A percentile compares a stretch with the other conserved stretches of the same genome.
Evolutionary conservation across 1,284 basidiomycete species (phyloP).

Genomic region (Marasmius tenuissimus): DNA sequence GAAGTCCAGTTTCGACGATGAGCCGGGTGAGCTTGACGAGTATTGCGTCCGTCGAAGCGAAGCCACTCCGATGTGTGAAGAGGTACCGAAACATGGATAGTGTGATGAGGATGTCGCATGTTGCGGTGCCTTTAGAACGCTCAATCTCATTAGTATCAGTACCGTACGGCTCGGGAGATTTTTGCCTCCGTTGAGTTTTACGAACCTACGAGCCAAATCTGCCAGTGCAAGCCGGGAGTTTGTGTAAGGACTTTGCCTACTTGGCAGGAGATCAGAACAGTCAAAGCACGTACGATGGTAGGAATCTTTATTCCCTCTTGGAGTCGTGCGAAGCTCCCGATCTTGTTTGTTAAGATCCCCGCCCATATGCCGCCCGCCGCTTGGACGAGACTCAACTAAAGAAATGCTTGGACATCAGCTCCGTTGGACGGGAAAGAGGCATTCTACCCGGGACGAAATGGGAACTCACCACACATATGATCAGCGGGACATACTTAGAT

Average conservation of each 20-base stretch:
- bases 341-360: not conserved
- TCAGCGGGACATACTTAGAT: not conserved
- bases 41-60: not conserved
- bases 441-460: not conserved
- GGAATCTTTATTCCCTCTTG: not conserved
- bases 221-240: not conserved
- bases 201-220: slow-evolving; percentile 1
- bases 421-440: not conserved
- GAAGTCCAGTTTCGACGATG: slow-evolving; percentile 12
- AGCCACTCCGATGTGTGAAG: not conserved
- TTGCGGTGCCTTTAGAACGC: slow-evolving; percentile 8
- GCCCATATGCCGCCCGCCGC: not conserved
- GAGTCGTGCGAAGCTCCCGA: not conserved
- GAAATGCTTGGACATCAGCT: no score
- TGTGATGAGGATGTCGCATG: slow-evolving; percentile 12
- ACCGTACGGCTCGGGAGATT: not conserved
- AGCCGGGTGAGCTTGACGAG: slow-evolving; percentile 4
- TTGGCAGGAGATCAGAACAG: not conserved
- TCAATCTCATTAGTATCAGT: no score
- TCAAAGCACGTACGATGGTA: not conserved
- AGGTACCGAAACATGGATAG: not conserved
- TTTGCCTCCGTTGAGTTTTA: not conserved
- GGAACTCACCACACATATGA: not conserved
- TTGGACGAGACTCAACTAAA: not conserved
- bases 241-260: not conserved